phyloP scores from a whole-genome alignment of 176 grass and related monocot genomes.

The Chrysopogon serrulatus region DNA sequence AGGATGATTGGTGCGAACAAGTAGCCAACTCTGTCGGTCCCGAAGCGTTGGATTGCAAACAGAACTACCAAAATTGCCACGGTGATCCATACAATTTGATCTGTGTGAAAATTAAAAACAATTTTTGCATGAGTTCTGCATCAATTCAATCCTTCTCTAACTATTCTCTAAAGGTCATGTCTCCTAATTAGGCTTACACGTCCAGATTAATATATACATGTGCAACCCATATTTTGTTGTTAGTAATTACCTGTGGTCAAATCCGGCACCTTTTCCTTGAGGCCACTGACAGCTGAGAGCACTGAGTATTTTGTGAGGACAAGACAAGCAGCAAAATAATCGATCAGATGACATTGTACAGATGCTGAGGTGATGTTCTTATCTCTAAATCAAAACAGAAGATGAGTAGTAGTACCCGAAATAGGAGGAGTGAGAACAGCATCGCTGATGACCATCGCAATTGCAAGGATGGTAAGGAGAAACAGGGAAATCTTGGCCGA shows the following conservation, averaged over 20 bases:
- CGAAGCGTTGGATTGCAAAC: slow-evolving; percentile 39
- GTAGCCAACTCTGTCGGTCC: slow-evolving; percentile 51
- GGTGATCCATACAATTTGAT: slow-evolving; percentile 38
- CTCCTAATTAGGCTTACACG: not conserved
- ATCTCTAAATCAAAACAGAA: too few species aligned
- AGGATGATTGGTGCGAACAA: slow-evolving; percentile 46
- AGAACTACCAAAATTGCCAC: slow-evolving; percentile 38
- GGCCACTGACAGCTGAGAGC: slow-evolving; percentile 9
- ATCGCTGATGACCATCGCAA: slow-evolving; percentile 55
- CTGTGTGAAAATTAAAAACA: not conserved
- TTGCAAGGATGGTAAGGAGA: slow-evolving; percentile 43
- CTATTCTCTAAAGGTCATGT: not conserved
- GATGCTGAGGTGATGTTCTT: not conserved
- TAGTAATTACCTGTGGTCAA: slow-evolving; percentile 24
- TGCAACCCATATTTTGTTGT: too few species aligned
- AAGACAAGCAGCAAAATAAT: not conserved
- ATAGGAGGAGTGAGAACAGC: slow-evolving; percentile 49
- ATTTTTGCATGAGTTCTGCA: not conserved
- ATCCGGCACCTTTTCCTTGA: slow-evolving; percentile 5
- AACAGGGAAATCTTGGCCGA: slow-evolving; percentile 21
- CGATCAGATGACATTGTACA: not conserved
- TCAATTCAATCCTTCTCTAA: not conserved
- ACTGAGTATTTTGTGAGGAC: not conserved
- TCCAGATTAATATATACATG: not conserved
- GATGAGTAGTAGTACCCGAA: slow-evolving; percentile 40